Conservation (phyloP, 2,329 filamentous ascomycete genomes). For the Raffaelea ambrosiae region DNA sequence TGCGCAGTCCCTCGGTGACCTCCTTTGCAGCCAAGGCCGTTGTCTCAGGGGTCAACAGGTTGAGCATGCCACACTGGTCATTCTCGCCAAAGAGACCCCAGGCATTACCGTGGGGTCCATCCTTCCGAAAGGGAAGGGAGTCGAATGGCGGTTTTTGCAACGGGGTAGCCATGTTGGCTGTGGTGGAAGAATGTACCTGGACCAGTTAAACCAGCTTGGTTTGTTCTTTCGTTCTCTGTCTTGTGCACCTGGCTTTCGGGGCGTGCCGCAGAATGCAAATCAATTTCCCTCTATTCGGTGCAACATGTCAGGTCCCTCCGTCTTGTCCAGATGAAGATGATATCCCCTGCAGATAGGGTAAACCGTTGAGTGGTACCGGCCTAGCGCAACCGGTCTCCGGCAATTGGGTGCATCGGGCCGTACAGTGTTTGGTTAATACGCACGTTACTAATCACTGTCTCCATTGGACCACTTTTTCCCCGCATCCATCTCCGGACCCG, state of each 20-base stretch:
- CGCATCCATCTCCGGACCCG: background rate
- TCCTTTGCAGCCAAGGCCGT: slow-evolving; percentile 29
- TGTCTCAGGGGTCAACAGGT: slow-evolving; percentile 33
- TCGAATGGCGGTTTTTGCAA: background rate
- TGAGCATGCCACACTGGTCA: slow-evolving; percentile 33
- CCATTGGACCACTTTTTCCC: background rate
- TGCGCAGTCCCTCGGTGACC: slow-evolving; percentile 28
- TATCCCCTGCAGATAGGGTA: background rate
- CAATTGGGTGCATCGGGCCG: no score
- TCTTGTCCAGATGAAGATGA: background rate
- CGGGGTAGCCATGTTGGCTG: background rate
- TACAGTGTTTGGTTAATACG: no score
- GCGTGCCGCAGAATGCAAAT: no score
- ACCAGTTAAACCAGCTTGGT: background rate
- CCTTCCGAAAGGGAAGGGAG: slow-evolving; percentile 1
- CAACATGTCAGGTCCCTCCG: no score
- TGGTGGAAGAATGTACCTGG: background rate
- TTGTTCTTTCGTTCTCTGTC: no score
- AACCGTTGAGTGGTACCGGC: background rate
- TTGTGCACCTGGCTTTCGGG: no score
- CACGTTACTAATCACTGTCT: no score
- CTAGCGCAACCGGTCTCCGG: background rate
- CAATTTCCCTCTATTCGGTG: no score
- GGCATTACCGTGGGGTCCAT: slow-evolving; percentile 30
- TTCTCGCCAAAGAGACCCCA: slow-evolving; percentile 36